Evolutionary conservation across 495 filamentous ascomycete species (phyloP), one percentile per base, ranked within the genome.

Genomic region (Sporormia fimetaria): DNA sequence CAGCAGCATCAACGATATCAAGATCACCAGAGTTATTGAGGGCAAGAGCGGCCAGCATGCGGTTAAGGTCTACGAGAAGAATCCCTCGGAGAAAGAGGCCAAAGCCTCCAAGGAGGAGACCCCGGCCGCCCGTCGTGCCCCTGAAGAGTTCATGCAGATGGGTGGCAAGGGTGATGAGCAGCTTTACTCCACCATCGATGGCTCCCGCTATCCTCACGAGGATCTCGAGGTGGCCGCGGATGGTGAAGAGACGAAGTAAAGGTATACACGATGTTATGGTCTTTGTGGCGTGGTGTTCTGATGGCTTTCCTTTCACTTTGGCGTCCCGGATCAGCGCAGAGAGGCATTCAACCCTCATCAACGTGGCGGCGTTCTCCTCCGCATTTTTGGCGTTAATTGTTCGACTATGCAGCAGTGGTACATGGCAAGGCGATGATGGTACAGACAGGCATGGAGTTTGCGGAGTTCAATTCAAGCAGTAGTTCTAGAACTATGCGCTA

Each of bases 91-190:
- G 35, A 42, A 32, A 35, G 27, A 21, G 25, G 40, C 0, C 43
- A 51, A 43, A 34, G 9, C n/a, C 21, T 58, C 42, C 11, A 60
- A 61, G 48, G 83, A 90, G 60, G 56, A 63, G 2, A 67, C 70
- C 3, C 84, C 84, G 0, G 74, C 72, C 8, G 68, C 72, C 8
- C 64, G 75, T 26, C 70, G 84, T 21, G 70, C 69, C 28, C 72
- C 84, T 1, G 67, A 70, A 9, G 82, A 88, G 46, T 95, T 94
- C 42, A 73, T 80, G 53, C 73, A 78, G 33, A 63, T 90, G 59
- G 87, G 87, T 23, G 81, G 83, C 2, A 82, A 80, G 54, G 87
- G 84, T 2, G 87, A 95, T 59, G 73, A 83, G 49, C 60, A 69
- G 18, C 61, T 95, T 12, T 94, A 77, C 54, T 76, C 69, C 6